These are phyloP conservation scores for Ilyonectria destructans DNA, from an alignment of 2,329 filamentous ascomycete species.

Conservation along the genomic window DNA sequence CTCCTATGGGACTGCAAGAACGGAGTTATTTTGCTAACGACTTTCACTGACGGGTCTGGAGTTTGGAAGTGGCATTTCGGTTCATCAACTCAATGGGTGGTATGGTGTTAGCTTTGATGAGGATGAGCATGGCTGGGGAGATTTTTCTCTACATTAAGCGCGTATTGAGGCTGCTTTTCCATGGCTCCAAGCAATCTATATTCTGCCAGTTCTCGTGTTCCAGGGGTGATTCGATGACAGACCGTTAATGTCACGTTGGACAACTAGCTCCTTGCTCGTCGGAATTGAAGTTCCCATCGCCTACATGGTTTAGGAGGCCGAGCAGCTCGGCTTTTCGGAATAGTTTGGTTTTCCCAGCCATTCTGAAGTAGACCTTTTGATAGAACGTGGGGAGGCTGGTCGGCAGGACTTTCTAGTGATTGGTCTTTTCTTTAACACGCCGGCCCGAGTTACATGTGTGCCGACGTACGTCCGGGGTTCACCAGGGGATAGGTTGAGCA, in stretches of 20 bases:
- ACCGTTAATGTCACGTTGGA: not conserved
- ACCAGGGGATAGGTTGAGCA: not conserved
- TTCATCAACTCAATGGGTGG: not conserved
- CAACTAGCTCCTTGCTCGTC: not conserved
- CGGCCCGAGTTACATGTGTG: not conserved
- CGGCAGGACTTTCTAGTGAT: not conserved
- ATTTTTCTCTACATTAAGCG: not conserved
- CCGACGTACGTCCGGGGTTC: too few species aligned
- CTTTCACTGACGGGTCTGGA: constrained; percentile 3
- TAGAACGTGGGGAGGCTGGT: not conserved
- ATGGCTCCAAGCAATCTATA: not conserved
- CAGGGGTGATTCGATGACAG: not conserved
- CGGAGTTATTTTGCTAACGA: not conserved
- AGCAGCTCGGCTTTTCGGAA: not conserved
- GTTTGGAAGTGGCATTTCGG: constrained; percentile 1
- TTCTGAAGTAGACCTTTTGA: not conserved
- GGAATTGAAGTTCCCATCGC: not conserved
- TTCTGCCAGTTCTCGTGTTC: not conserved
- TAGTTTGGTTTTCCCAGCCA: not conserved
- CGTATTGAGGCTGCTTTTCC: not conserved
- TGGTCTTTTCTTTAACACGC: not conserved
- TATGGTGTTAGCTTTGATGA: not conserved
- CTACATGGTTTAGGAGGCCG: too few species aligned
- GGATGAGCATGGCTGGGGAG: not conserved
- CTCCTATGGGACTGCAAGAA: not conserved